phyloP scores from a whole-genome alignment of 345 rosid species.

The Linum tenue region DNA sequence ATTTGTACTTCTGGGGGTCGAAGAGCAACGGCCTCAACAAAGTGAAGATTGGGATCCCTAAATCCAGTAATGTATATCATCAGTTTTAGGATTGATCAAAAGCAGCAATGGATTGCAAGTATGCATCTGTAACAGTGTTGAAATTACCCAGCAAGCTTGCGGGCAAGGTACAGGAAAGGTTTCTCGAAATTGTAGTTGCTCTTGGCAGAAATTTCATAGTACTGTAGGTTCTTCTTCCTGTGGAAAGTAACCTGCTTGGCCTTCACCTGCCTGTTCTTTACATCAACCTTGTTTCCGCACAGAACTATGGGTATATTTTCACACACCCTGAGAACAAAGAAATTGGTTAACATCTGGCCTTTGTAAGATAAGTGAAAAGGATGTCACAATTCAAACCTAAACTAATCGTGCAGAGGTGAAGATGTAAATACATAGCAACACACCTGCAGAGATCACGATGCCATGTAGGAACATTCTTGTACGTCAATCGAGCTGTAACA shows the following conservation, averaged over 20 bases:
- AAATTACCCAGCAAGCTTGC: constrained; percentile 76
- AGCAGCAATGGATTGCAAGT: neutral
- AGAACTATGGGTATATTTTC: constrained; percentile 87
- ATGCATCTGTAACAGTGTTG: too few species aligned
- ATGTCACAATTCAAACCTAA: neutral
- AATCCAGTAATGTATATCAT: neutral
- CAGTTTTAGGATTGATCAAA: neutral
- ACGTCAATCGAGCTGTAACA: constrained; percentile 6
- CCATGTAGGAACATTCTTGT: constrained; percentile 10
- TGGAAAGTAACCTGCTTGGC: constrained; percentile 88
- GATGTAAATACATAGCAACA: neutral
- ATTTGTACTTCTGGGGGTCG: neutral
- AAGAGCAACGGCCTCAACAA: neutral
- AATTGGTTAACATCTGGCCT: neutral
- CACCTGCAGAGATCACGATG: constrained; percentile 10
- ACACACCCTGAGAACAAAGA: constrained; percentile 45
- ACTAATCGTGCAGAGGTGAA: neutral
- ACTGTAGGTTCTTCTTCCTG: constrained; percentile 88
- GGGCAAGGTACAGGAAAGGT: constrained; percentile 82
- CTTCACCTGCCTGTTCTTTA: constrained; percentile 91
- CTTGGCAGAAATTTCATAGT: constrained; percentile 91
- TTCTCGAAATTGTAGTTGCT: constrained; percentile 92
- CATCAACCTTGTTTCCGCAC: constrained; percentile 92
- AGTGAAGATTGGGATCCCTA: neutral
- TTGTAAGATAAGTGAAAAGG: neutral